These are phyloP conservation scores for Fonsecaea erecta DNA, from an alignment of 2,329 filamentous ascomycete genomes.

Conservation along the genomic window DNA sequence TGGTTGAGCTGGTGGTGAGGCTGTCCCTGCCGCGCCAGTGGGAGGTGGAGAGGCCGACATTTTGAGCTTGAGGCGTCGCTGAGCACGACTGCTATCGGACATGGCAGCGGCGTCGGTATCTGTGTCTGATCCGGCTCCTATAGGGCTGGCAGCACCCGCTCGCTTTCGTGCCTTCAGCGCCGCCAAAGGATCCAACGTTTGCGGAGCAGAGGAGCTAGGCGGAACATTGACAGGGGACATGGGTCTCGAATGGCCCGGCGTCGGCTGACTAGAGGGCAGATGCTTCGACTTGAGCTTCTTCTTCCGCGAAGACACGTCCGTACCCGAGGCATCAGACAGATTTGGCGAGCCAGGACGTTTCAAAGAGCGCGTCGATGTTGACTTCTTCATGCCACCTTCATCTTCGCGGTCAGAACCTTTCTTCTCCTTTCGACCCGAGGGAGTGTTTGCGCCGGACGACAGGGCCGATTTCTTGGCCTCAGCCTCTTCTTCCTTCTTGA, in stretches of 20 bases:
- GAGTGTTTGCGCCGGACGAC: slow-evolving; percentile 70
- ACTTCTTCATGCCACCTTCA: slow-evolving; percentile 50
- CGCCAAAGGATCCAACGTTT: slow-evolving; percentile 17
- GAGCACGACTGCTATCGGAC: slow-evolving; percentile 32
- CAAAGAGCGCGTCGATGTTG: slow-evolving; percentile 60
- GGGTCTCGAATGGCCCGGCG: slow-evolving; percentile 45
- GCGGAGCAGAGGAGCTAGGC: slow-evolving; percentile 25
- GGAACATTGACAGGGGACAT: slow-evolving; percentile 33
- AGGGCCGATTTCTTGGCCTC: slow-evolving; percentile 59
- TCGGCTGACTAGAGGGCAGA: slow-evolving; percentile 53
- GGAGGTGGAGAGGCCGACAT: slow-evolving; percentile 40
- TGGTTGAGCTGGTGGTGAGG: slow-evolving; percentile 40
- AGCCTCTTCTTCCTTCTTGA: slow-evolving; percentile 57
- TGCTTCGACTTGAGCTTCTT: slow-evolving; percentile 80
- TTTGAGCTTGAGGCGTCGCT: slow-evolving; percentile 33
- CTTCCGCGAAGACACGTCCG: slow-evolving; percentile 67
- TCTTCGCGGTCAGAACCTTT: slow-evolving; percentile 43
- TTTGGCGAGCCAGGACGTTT: slow-evolving; percentile 88
- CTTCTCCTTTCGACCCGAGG: slow-evolving; percentile 62
- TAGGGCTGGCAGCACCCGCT: slow-evolving; percentile 11
- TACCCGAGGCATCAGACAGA: slow-evolving; percentile 87
- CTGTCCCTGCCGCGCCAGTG: not conserved
- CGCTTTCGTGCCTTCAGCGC: slow-evolving; percentile 23
- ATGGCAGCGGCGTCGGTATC: slow-evolving; percentile 35
- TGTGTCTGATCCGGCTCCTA: slow-evolving; percentile 33